A percentile compares a stretch with the other conserved stretches of the same genome.
Conservation (phyloP, 2,329 filamentous ascomycete species). For the Apiospora sp. region DNA sequence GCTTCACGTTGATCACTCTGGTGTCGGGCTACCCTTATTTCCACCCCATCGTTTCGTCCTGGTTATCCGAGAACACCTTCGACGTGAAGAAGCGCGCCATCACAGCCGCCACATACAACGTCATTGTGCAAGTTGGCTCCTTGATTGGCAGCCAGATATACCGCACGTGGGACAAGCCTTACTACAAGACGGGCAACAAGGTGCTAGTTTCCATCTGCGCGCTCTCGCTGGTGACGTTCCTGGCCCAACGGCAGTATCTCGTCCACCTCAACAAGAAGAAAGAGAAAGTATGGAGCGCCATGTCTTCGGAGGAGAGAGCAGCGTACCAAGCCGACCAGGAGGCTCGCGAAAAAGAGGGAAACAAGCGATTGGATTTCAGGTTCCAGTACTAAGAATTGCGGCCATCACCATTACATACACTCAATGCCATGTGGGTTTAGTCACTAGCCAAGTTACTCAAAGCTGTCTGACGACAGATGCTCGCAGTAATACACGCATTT, state of each 20-base stretch:
- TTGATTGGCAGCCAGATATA: constrained; percentile 58
- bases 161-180: constrained; percentile 58
- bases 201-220: constrained; percentile 61
- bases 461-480: neutral
- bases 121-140: constrained; percentile 55
- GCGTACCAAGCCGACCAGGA: constrained; percentile 55
- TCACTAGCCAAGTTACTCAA: neutral
- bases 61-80: constrained; percentile 58
- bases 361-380: constrained; percentile 59
- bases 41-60: constrained; percentile 61
- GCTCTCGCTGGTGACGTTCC: constrained; percentile 57
- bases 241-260: constrained; percentile 56
- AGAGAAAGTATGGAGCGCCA: constrained; percentile 52
- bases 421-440: neutral
- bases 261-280: constrained; percentile 57
- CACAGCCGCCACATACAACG: constrained; percentile 56
- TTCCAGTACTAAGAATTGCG: constrained; percentile 40
- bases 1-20: constrained; percentile 59
- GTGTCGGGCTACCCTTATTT: constrained; percentile 65
- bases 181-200: constrained; percentile 65
- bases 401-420: neutral
- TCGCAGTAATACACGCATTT: neutral
- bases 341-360: constrained; percentile 55
- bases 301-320: constrained; percentile 53
- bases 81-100: constrained; percentile 59